phyloP scores from a whole-genome alignment of 345 rosid genomes.

The Punica granatum region DNA sequence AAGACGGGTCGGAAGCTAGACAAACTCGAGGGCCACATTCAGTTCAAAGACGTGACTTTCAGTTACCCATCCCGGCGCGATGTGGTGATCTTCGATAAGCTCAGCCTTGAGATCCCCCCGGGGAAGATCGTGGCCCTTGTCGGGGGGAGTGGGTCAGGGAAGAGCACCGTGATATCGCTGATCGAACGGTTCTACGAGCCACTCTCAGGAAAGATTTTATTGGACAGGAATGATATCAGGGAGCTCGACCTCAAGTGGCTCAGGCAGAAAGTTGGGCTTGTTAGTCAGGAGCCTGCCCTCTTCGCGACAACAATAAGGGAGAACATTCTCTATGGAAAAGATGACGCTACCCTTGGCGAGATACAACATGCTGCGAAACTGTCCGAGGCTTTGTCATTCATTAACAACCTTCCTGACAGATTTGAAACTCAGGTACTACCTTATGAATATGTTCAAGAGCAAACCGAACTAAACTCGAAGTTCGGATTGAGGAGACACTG shows the following conservation, averaged over 20 bases:
- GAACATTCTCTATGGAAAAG: conserved; percentile 88
- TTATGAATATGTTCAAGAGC: background rate
- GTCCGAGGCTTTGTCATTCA: conserved; percentile 72
- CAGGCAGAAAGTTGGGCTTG: conserved; percentile 77
- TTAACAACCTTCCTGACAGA: conserved; percentile 83
- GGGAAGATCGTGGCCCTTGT: conserved; percentile 93
- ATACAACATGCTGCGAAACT: conserved; percentile 73
- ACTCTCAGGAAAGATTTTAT: conserved; percentile 41
- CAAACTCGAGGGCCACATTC: conserved; percentile 69
- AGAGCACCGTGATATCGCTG: conserved; percentile 88
- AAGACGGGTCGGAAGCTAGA: conserved; percentile 40
- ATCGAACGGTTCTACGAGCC: conserved; percentile 96
- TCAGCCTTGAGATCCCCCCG: conserved; percentile 51
- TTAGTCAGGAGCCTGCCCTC: conserved; percentile 92
- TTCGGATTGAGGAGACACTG: conserved; percentile 3
- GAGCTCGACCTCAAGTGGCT: conserved; percentile 82
- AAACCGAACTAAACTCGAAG: background rate
- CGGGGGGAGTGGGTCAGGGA: conserved; percentile 96
- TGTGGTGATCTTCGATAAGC: conserved; percentile 49
- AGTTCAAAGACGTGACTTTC: conserved; percentile 62
- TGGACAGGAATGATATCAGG: conserved; percentile 57
- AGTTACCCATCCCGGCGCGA: conserved; percentile 88
- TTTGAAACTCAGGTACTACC: conserved; percentile 79
- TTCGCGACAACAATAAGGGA: conserved; percentile 78
- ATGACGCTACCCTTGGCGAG: conserved; percentile 63